Conservation (phyloP, 768 basidiomycete species). For the Trichaptum fuscoviolaceum region DNA sequence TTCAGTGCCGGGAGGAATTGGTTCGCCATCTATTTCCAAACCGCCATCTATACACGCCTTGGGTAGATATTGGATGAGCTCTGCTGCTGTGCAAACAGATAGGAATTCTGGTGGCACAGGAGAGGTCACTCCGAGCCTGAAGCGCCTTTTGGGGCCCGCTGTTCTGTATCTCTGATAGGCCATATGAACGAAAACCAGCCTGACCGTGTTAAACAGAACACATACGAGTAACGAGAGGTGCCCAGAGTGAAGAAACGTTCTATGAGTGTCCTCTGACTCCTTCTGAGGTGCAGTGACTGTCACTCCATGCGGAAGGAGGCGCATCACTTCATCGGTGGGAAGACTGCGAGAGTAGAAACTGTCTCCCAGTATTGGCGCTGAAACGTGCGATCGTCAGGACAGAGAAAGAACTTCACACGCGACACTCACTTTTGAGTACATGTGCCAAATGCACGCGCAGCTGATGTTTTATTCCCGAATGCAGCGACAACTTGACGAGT, state of each 20-base stretch:
- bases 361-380: constrained; percentile 69
- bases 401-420: constrained; percentile 2
- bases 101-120: constrained; percentile 56
- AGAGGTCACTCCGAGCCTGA: constrained; percentile 48
- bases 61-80: constrained; percentile 32
- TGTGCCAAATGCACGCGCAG: constrained; percentile 60
- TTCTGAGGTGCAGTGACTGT: constrained; percentile 13
- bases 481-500: constrained; percentile 48
- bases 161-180: constrained; percentile 42
- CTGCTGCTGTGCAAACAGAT: constrained; percentile 40
- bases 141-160: constrained; percentile 39
- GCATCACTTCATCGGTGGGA: constrained; percentile 12
- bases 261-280: constrained; percentile 25
- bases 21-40: constrained; percentile 38
- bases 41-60: constrained; percentile 37
- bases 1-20: constrained; percentile 13
- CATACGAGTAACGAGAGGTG: constrained; percentile 52
- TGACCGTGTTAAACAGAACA: constrained; percentile 6
- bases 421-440: constrained; percentile 38
- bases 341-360: constrained; percentile 38
- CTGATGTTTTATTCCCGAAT: constrained; percentile 68
- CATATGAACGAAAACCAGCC: constrained; percentile 8
- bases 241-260: constrained; percentile 54
- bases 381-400: constrained; percentile 12
- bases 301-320: background rate